Base-by-base conservation (phyloP, 2,329 filamentous ascomycete genomes). In the Tolypocladium nubicola region DNA sequence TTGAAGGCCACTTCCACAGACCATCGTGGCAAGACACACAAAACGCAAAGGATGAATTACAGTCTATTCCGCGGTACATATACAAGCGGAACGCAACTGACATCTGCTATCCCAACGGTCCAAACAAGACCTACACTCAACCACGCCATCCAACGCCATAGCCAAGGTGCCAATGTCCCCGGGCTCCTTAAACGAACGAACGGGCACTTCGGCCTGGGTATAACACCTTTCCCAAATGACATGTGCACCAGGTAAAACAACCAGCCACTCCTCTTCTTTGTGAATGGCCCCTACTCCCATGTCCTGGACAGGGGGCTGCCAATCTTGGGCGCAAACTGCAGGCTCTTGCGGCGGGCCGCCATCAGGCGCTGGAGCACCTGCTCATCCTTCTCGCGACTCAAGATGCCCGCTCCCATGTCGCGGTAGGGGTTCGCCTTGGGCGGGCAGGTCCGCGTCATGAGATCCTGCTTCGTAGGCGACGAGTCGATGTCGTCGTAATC, bases 271-370 rank as follows among this genome's bases (percentile, higher is more conserved):
- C 2, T n/a, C 47, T 21, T 21, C 45, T 30, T 4, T 30, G 14
- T 16, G 7, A 30, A 3, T 23, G 23, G 14, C 47, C 26, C 26
- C 47, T 53, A 72, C 49, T 67, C 71, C 81, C 81, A 84, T 33
- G 78, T 74, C 65, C 77, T 82, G 33, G 83, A 79, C 63, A 92
- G 73, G 2, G 88, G 89, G 69, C 88, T 92, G 21, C 81, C 85
- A 58, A 90, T 75, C 72, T 88, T 87, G 37, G 88, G 89, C 38
- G 87, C 87, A 74, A 86, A 90, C 66, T 89, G 87, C 70, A 90
- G 69, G 66, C 87, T 93, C 80, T 89, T 90, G 60, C 89, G 79
- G 60, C 88, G 78, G 0, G 87, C 88, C 13, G 86, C 84, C 78
- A 89, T 83, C 60, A 92, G 73, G 53, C 84, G 78, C 71, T 82